Percentiles rank a stretch among this genome's conserved stretches.
Conservation (phyloP, 2,329 filamentous ascomycete species). For the Paradendryphiella salina region DNA sequence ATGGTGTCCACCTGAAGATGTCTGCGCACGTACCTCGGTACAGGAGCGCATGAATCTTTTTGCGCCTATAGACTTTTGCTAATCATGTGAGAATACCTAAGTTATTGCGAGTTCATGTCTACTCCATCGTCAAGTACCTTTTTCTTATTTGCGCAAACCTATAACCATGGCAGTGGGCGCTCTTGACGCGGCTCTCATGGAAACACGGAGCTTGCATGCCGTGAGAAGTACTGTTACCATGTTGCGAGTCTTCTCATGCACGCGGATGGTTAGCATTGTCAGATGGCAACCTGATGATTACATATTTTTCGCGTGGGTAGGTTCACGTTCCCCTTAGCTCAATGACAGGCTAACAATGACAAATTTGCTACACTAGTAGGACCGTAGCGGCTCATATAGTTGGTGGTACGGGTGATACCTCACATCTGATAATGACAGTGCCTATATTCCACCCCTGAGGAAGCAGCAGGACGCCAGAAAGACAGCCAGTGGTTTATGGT, state of each 20-base stretch:
- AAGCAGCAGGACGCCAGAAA: slow-evolving; percentile 34
- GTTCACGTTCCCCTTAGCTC: neutral
- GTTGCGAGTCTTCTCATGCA: slow-evolving; percentile 40
- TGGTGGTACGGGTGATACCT: slow-evolving; percentile 34
- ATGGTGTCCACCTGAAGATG: too few species aligned
- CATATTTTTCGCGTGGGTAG: slow-evolving; percentile 37
- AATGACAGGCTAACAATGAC: neutral
- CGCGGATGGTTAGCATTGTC: slow-evolving; percentile 39
- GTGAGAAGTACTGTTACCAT: slow-evolving; percentile 41
- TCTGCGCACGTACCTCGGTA: too few species aligned
- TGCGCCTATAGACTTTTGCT: too few species aligned
- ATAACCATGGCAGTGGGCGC: slow-evolving; percentile 11
- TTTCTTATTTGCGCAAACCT: neutral
- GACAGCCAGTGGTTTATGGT: slow-evolving; percentile 47
- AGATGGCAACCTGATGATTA: slow-evolving; percentile 45
- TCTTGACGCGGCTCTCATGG: slow-evolving; percentile 14
- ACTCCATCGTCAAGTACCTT: too few species aligned
- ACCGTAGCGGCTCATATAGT: slow-evolving; percentile 33
- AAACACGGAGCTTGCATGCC: slow-evolving; percentile 47
- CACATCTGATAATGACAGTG: slow-evolving; percentile 38
- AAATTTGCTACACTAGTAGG: slow-evolving; percentile 25
- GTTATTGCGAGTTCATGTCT: too few species aligned
- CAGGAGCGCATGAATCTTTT: too few species aligned
- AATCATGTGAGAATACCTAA: too few species aligned
- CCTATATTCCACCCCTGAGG: slow-evolving; percentile 32